Percentiles rank a stretch among this genome's conserved stretches.
phyloP scores from a whole-genome alignment of 306 rosid genomes.

The Castanospermum australe region DNA sequence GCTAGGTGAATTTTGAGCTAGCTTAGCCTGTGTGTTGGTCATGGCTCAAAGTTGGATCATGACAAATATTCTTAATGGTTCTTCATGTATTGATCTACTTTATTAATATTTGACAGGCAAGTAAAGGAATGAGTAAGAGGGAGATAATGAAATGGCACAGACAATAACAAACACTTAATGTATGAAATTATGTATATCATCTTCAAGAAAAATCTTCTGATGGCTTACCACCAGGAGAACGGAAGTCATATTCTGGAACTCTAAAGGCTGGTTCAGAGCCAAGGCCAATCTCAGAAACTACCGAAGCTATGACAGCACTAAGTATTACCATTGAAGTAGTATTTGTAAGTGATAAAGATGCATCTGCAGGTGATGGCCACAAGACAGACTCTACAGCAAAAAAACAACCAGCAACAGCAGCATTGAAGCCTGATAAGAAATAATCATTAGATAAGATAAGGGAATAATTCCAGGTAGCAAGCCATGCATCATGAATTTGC shows the following conservation, averaged over 20 bases:
- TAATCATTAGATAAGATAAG: not conserved
- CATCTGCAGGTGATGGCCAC: constrained; percentile 81
- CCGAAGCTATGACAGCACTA: constrained; percentile 89
- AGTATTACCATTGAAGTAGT: constrained; percentile 93
- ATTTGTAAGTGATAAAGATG: constrained; percentile 66
- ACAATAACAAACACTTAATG: not conserved
- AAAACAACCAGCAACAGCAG: constrained; percentile 95
- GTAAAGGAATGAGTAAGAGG: not conserved
- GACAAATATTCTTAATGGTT: not conserved
- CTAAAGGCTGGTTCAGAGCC: constrained; percentile 87
- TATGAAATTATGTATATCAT: not conserved
- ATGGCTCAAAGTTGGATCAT: no score
- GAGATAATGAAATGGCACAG: not conserved
- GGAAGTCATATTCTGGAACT: constrained; percentile 85
- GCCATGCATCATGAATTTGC: not conserved
- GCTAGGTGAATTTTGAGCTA: no score
- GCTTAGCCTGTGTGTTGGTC: no score
- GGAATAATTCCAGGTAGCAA: not conserved
- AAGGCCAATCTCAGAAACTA: constrained; percentile 81
- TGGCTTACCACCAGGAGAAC: constrained; percentile 78
- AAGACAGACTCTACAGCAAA: constrained; percentile 83
- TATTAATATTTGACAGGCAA: constrained; percentile 1
- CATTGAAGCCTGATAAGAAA: constrained; percentile 75
- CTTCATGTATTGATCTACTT: not conserved
- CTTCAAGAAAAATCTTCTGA: not conserved